phyloP scores from a whole-genome alignment of 2,329 filamentous ascomycete genomes.

The Ophiostoma populinum region DNA sequence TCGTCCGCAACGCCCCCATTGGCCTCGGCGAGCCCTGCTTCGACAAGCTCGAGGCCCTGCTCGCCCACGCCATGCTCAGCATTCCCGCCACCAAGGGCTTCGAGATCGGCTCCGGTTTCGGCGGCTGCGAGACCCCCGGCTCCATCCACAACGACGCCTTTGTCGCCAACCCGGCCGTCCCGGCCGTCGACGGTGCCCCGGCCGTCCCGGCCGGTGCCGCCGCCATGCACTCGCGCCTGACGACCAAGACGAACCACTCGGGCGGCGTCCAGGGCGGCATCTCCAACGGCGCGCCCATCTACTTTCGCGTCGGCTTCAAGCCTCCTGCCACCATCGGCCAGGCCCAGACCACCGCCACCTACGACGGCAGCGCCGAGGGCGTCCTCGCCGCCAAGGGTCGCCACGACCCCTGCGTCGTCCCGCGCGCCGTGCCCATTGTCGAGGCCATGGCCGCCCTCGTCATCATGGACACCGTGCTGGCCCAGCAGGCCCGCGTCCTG shows the following conservation, averaged over 20 bases:
- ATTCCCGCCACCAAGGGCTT: conserved; percentile 94
- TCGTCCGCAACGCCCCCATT: conserved; percentile 69
- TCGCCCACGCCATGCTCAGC: conserved; percentile 86
- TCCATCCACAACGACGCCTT: conserved; percentile 89
- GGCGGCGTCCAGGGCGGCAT: conserved; percentile 94
- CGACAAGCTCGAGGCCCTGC: conserved; percentile 81
- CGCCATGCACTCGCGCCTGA: conserved; percentile 42
- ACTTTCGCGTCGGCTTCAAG: conserved; percentile 92
- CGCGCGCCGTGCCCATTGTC: conserved; percentile 71
- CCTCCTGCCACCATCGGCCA: conserved; percentile 84
- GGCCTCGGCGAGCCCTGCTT: conserved; percentile 90
- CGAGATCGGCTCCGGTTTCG: conserved; percentile 86
- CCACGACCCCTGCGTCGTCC: conserved; percentile 87
- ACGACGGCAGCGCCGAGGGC: conserved; percentile 53
- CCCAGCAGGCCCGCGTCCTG: conserved; percentile 49
- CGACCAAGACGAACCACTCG: conserved; percentile 85
- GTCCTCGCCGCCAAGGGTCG: conserved; percentile 79
- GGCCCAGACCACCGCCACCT: conserved; percentile 68
- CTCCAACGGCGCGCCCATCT: conserved; percentile 81
- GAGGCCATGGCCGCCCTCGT: conserved; percentile 84
- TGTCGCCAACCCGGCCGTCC: conserved; percentile 36
- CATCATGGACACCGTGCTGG: conserved; percentile 72
- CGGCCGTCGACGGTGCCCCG: conserved; percentile 23
- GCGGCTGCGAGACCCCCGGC: conserved; percentile 68
- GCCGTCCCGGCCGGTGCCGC: conserved; percentile 28